These are phyloP conservation scores for Aspergillus oerlinghausenensis DNA, from an alignment of 2,329 filamentous ascomycete genomes.

Conservation along the genomic window DNA sequence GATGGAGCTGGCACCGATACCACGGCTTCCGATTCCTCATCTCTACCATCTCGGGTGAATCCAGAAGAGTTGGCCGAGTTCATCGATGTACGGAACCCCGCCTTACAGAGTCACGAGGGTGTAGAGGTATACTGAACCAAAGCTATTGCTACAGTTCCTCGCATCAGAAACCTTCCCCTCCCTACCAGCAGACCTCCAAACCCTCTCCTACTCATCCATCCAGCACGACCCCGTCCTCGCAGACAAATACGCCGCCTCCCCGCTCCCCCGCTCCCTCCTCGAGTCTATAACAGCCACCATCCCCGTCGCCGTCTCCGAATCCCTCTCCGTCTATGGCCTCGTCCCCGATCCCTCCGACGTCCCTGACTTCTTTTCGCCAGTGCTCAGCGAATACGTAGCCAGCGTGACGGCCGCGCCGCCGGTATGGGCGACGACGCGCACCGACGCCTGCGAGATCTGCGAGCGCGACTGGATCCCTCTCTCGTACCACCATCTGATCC, in stretches of 20 bases:
- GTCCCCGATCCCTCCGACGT: constrained; percentile 46
- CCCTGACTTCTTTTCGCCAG: constrained; percentile 56
- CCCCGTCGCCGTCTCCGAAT: constrained; percentile 60
- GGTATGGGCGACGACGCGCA: constrained; percentile 55
- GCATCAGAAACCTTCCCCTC: constrained; percentile 63
- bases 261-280: constrained; percentile 50
- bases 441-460: constrained; percentile 69
- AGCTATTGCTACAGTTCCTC: constrained; percentile 56
- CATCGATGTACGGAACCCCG: constrained; percentile 52
- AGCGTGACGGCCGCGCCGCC: constrained; percentile 59
- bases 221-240: constrained; percentile 48
- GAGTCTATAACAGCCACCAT: constrained; percentile 51
- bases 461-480: constrained; percentile 67
- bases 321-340: constrained; percentile 63
- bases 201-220: constrained; percentile 57
- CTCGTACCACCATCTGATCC: constrained; percentile 83
- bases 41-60: constrained; percentile 29
- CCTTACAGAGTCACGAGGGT: neutral
- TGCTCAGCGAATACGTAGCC: constrained; percentile 60
- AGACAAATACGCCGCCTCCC: constrained; percentile 50
- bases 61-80: constrained; percentile 74
- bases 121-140: neutral
- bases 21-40: neutral
- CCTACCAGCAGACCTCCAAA: constrained; percentile 59
- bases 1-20: constrained; percentile 7